Conservation (phyloP, 768 basidiomycete genomes). For the Cystobasidium onofrii region DNA sequence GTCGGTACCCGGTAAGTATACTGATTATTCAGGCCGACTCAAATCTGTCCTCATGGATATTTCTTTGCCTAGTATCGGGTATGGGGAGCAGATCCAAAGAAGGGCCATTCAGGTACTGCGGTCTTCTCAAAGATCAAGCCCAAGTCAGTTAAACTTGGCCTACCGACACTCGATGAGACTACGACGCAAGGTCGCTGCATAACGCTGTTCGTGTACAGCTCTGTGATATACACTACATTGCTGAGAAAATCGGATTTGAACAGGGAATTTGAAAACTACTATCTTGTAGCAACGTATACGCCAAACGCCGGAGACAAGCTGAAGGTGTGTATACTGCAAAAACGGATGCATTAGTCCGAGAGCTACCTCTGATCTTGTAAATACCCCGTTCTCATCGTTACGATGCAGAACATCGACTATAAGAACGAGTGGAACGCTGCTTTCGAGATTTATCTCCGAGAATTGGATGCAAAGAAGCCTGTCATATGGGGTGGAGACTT, state of each 20-base stretch:
- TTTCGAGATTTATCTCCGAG: constrained; percentile 64
- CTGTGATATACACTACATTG: too few relatives aligned
- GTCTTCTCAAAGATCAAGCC: constrained; percentile 71
- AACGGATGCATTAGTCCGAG: too few relatives aligned
- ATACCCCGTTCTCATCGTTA: too few relatives aligned
- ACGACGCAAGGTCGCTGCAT: constrained; percentile 26
- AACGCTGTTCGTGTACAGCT: constrained; percentile 9
- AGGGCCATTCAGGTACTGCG: constrained; percentile 73
- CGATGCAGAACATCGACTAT: constrained; percentile 58
- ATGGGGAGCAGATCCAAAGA: constrained; percentile 51
- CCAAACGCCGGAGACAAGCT: constrained; percentile 70
- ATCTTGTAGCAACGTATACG: constrained; percentile 51
- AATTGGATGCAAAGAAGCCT: constrained; percentile 67
- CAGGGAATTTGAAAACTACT: constrained; percentile 28
- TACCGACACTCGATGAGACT: constrained; percentile 7
- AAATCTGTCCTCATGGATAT: neutral
- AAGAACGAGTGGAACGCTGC: constrained; percentile 73
- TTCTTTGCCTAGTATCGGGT: constrained; percentile 32
- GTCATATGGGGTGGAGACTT: constrained; percentile 83
- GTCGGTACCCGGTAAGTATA: constrained; percentile 14
- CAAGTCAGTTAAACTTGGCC: constrained; percentile 49
- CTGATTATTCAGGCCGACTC: neutral
- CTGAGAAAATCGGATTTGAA: too few relatives aligned
- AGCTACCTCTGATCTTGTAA: too few relatives aligned
- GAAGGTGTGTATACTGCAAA: constrained; percentile 52